phyloP scores from a whole-genome alignment of 306 rosid genomes.

The Trichosanthes cucumerina region DNA sequence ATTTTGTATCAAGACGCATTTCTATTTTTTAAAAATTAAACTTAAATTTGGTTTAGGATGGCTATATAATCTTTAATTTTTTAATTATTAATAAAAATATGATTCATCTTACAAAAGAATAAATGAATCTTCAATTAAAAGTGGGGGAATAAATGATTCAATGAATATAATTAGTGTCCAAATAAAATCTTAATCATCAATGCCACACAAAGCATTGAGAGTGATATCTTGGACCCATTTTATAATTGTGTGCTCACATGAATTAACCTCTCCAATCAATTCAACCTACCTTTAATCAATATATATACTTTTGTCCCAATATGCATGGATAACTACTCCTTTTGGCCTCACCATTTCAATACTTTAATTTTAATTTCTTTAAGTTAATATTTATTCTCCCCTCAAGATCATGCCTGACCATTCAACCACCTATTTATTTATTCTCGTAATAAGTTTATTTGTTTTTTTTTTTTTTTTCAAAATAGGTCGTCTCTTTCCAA shows the following conservation, averaged over 20 bases:
- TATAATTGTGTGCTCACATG: not conserved
- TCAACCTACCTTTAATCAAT: not conserved
- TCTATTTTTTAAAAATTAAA: too few relatives aligned
- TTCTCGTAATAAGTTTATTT: not conserved
- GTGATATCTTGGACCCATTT: slow-evolving; percentile 1
- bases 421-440: not conserved
- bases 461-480: not conserved
- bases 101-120: not conserved
- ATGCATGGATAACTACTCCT: not conserved
- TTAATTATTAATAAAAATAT: too few relatives aligned
- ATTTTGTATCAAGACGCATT: too few relatives aligned
- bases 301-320: not conserved
- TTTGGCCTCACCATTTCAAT: not conserved
- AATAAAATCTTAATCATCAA: not conserved
- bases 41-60: too few relatives aligned
- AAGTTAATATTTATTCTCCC: not conserved
- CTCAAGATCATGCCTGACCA: not conserved
- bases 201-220: not conserved
- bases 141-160: not conserved
- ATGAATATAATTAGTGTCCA: not conserved
- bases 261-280: not conserved
- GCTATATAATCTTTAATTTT: too few relatives aligned
- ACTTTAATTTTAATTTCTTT: not conserved
- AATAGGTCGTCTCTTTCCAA: not conserved
- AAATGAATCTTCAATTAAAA: not conserved